phyloP scores from a whole-genome alignment of 768 basidiomycete genomes.

The Galerina sulciceps region DNA sequence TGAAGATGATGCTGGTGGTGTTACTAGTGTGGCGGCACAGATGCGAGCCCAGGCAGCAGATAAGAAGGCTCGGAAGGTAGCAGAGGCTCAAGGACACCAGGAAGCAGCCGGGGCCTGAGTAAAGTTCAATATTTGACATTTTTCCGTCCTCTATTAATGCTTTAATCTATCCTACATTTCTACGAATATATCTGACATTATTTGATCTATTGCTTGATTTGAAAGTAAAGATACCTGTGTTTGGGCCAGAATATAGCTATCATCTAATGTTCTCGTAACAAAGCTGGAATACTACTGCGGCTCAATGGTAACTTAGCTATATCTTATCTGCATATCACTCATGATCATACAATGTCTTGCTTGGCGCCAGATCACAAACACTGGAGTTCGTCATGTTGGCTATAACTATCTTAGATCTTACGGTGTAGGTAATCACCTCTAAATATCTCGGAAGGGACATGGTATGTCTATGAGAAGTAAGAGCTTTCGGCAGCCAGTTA shows the following conservation, averaged over 20 bases:
- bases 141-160: no score
- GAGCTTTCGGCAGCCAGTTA: background rate
- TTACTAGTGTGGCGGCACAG: background rate
- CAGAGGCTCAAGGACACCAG: background rate
- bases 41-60: slow-evolving; percentile 6
- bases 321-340: background rate
- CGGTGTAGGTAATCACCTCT: background rate
- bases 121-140: background rate
- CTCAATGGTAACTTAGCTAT: no score
- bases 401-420: background rate
- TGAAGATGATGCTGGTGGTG: background rate
- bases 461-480: background rate
- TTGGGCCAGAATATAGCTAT: no score
- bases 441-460: background rate
- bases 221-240: no score
- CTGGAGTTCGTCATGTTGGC: background rate
- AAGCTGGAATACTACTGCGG: no score
- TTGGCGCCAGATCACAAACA: background rate
- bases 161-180: no score
- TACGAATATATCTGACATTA: no score
- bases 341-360: background rate
- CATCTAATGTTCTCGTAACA: no score
- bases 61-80: background rate
- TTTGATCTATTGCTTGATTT: no score
- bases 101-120: no score